These are phyloP conservation scores for Ophiostoma fasciatum DNA, from an alignment of 2,329 filamentous ascomycete species.

Conservation along the genomic window DNA sequence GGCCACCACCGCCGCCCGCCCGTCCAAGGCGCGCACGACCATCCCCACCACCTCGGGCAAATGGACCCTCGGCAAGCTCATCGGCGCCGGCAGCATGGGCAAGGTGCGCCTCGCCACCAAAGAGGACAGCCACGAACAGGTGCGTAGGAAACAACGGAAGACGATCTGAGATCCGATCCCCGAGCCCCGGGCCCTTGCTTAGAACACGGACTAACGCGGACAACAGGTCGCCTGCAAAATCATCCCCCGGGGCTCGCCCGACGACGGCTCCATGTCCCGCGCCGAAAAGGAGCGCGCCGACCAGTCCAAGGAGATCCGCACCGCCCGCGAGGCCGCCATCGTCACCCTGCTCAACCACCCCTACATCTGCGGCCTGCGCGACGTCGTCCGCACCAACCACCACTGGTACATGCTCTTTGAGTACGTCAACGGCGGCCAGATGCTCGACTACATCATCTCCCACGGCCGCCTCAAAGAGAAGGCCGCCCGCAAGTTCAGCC, in stretches of 20 bases:
- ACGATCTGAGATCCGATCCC: too few species aligned
- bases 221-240: constrained; percentile 91
- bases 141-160: too few species aligned
- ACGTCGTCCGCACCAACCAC: constrained; percentile 89
- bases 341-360: constrained; percentile 88
- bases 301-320: constrained; percentile 91
- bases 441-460: constrained; percentile 99
- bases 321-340: constrained; percentile 88
- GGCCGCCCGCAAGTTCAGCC: constrained; percentile 91
- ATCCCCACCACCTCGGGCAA: constrained; percentile 83
- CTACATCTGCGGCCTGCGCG: constrained; percentile 88
- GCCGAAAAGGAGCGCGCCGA: constrained; percentile 79
- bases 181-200: too few species aligned
- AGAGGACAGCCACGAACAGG: constrained; percentile 80
- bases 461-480: constrained; percentile 97
- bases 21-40: constrained; percentile 53
- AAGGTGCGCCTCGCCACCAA: constrained; percentile 95
- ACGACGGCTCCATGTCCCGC: constrained; percentile 60
- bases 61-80: constrained; percentile 92
- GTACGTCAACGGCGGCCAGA: constrained; percentile 96
- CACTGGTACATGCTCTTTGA: constrained; percentile 99
- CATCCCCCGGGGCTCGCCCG: constrained; percentile 76
- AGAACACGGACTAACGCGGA: neutral
- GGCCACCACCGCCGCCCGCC: constrained; percentile 32
- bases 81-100: constrained; percentile 96